Evolutionary conservation across 768 basidiomycete species (phyloP).

Genomic region (Naganishia randhawae): DNA sequence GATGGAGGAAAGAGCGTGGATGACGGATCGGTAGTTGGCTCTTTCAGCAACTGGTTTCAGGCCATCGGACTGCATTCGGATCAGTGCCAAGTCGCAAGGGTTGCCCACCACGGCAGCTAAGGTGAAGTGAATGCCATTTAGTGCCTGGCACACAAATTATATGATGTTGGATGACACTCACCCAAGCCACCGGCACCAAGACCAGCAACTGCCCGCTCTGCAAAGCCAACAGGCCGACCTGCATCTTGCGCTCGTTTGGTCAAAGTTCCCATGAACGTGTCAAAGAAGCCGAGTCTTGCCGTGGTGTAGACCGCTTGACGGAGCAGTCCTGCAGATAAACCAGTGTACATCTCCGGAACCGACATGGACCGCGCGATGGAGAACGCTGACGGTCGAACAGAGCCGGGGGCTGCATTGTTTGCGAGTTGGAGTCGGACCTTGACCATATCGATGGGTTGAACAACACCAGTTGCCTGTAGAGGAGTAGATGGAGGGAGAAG

Average conservation of each 20-base stretch:
- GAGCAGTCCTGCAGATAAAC: conserved; percentile 29
- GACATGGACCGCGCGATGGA: conserved; percentile 26
- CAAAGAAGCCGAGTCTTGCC: conserved; percentile 30
- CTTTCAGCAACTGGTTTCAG: conserved; percentile 29
- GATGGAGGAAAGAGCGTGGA: conserved; percentile 30
- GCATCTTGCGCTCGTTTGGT: conserved; percentile 12
- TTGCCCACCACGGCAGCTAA: conserved; percentile 30
- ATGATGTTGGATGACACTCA: conserved; percentile 9
- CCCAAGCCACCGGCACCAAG: conserved; percentile 30
- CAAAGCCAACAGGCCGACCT: conserved; percentile 25
- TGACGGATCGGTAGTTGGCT: conserved; percentile 28
- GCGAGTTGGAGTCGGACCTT: conserved; percentile 32
- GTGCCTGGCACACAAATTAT: background rate
- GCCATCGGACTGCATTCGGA: conserved; percentile 33
- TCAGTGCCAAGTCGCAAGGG: conserved; percentile 30
- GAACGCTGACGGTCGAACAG: conserved; percentile 20
- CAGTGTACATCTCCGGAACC: conserved; percentile 25
- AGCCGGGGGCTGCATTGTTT: conserved; percentile 1
- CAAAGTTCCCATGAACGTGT: conserved; percentile 30
- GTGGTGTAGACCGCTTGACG: conserved; percentile 32
- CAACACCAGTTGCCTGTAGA: conserved; percentile 26
- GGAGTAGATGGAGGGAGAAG: background rate
- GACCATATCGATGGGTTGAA: conserved; percentile 33
- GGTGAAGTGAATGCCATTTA: background rate
- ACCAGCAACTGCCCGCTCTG: conserved; percentile 28